These are phyloP conservation scores for Phalaenopsis aphrodite DNA, from an alignment of 106 monocot species.

Conservation along the genomic window DNA sequence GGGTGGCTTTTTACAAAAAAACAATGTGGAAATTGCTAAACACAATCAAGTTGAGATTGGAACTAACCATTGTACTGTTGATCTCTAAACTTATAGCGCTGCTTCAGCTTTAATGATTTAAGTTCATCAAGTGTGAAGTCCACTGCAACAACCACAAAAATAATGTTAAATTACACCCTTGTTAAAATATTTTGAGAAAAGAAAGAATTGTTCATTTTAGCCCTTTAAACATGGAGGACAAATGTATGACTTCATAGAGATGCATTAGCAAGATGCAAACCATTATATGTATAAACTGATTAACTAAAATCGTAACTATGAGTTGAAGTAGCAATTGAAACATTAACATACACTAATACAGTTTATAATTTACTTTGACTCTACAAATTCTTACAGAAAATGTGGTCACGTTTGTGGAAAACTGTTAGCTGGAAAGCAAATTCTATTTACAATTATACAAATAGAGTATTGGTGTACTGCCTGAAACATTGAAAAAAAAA, in stretches of 20 bases:
- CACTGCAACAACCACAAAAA: slow-evolving; percentile 36
- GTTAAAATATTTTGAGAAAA: background rate
- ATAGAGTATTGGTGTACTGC: too few species aligned
- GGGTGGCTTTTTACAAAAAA: background rate
- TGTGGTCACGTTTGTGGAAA: background rate
- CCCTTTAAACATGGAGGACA: background rate
- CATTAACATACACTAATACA: background rate
- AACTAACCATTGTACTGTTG: slow-evolving; percentile 84
- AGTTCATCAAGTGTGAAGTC: slow-evolving; percentile 90
- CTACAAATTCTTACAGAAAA: background rate
- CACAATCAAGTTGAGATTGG: background rate
- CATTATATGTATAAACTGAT: background rate
- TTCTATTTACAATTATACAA: too few species aligned
- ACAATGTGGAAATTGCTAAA: background rate
- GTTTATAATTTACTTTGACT: background rate
- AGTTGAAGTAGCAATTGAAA: background rate
- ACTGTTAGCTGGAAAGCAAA: background rate
- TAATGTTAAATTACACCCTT: background rate
- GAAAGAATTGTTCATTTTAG: background rate
- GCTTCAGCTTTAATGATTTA: slow-evolving; percentile 65
- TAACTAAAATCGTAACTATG: background rate
- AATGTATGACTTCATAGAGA: background rate
- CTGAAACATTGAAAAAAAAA: too few species aligned
- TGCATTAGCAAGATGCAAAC: background rate
- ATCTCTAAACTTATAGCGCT: slow-evolving; percentile 82